Evolutionary conservation across 805 yeast species (phyloP), one percentile per base, ranked within the genome.

Genomic region (Lachancea fermentati): DNA sequence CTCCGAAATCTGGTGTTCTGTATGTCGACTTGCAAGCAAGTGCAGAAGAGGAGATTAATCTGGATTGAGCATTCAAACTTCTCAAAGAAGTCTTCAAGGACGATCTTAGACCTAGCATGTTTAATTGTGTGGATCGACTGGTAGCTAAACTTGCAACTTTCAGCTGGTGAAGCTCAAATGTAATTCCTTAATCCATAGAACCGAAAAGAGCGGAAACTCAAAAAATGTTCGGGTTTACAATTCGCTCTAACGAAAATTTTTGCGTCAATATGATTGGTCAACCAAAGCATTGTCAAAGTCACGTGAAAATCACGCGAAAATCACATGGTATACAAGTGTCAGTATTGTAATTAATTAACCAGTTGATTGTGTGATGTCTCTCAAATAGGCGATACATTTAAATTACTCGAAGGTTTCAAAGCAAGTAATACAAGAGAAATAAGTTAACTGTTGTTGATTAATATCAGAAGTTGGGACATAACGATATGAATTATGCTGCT

Each of bases 1-100:
- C 80, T 48, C 84, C 75, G 68, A 78, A 89, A 69, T 89, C 91
- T 65, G 97, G 97, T 38, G 93, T 89, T 67, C 85, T 82, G 75
- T 85, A 89, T 55, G 81, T 78, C 40, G 93, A 77, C 61, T 84
- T 82, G 48, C 74, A 67, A 44, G 74, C 65, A 9, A 55, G 37
- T 30, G 49, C 41, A 18, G 50, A 49, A 6, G 56, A 37, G 13
- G 62, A 56, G n/a, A 58, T 37, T 34, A 57, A 44, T 38, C 57
- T 51, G 17, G 51, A 41, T 46, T 32, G 48, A 36, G 41, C 30
- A 30, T 44, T 39, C 38, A 49, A 32, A 37, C 45, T 39, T 47
- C 47, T 49, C 45, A 50, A 39, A 36, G 50, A 44, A 38, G 47
- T 37, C 39, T 45, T 48, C 44, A 48, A 45, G 32, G 52, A 45